Evolutionary conservation across 768 basidiomycete species (phyloP).

Genomic region (Suillus decipiens): DNA sequence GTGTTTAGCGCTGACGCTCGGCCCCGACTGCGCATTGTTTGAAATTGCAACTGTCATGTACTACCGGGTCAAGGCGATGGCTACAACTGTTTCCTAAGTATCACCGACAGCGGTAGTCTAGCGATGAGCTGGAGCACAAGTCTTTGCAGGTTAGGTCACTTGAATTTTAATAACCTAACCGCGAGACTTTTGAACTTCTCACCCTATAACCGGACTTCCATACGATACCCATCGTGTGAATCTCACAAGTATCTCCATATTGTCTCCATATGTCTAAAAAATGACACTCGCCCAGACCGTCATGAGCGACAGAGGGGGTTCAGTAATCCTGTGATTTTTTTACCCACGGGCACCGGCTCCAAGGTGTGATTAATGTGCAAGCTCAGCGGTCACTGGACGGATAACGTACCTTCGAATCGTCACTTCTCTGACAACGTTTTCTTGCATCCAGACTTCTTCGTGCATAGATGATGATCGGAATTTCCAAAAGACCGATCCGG

Average conservation of each 20-base stretch:
- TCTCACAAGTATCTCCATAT: not conserved
- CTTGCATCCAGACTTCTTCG: not conserved
- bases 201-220: not conserved
- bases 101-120: not conserved
- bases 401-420: not conserved
- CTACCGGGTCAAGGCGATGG: no score
- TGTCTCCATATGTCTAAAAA: not conserved
- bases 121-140: not conserved
- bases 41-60: not conserved
- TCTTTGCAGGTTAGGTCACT: not conserved
- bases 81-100: no score
- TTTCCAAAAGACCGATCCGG: not conserved
- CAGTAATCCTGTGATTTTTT: no score
- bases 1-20: not conserved
- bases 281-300: not conserved
- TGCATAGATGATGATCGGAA: not conserved
- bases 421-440: not conserved
- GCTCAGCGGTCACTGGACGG: not conserved
- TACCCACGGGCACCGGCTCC: not conserved
- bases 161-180: not conserved
- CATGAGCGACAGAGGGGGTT: not conserved
- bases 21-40: not conserved
- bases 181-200: constrained; percentile 1
- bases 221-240: not conserved
- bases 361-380: no score